Evolutionary conservation across 2,329 filamentous ascomycete genomes (phyloP).

Genomic region (Orbilia brochopaga): DNA sequence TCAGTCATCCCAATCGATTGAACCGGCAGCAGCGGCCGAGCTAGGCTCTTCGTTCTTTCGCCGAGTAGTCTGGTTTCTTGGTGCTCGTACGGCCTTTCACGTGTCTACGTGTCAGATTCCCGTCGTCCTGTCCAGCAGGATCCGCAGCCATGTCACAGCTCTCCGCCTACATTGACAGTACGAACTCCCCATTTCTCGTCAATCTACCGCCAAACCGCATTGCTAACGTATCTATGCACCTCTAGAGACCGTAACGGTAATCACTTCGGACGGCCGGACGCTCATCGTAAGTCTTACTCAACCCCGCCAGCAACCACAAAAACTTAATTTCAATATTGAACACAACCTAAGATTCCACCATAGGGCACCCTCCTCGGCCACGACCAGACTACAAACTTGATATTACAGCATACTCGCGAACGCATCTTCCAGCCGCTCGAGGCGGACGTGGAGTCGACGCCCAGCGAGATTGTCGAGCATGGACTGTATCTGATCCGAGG

Average conservation of each 20-base stretch:
- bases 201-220: neutral
- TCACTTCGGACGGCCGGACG: conserved; percentile 90
- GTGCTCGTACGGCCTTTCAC: neutral
- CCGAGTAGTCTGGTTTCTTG: neutral
- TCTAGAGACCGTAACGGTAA: conserved; percentile 85
- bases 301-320: conserved; percentile 3
- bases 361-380: conserved; percentile 78
- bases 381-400: conserved; percentile 91
- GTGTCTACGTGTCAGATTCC: neutral
- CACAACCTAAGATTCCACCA: conserved; percentile 49
- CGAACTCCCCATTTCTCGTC: neutral
- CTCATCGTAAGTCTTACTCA: conserved; percentile 61
- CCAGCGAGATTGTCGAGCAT: conserved; percentile 78
- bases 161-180: conserved; percentile 48
- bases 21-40: conserved; percentile 1
- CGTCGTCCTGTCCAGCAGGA: neutral
- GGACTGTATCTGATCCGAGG: conserved; percentile 91
- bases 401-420: conserved; percentile 81
- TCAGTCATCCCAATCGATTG: neutral
- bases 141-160: conserved; percentile 40
- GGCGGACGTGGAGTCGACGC: conserved; percentile 68
- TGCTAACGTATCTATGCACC: neutral
- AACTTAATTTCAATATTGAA: conserved; percentile 38
- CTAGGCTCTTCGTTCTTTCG: neutral
- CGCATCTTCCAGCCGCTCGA: conserved; percentile 84